Conservation (phyloP, 2,329 filamentous ascomycete genomes). For the Ceratocystis harringtonii region DNA sequence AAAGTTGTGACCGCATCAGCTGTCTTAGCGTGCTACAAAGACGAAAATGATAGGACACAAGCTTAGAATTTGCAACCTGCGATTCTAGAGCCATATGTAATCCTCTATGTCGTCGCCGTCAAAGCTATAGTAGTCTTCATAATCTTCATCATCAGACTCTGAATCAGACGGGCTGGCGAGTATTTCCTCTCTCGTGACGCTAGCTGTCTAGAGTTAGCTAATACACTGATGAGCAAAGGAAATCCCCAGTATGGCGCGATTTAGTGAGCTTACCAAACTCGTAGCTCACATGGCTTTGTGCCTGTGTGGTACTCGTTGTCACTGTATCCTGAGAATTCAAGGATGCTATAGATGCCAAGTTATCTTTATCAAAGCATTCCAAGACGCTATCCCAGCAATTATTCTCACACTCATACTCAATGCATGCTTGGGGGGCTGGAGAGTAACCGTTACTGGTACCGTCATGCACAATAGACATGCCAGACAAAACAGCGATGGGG, state of each 20-base stretch:
- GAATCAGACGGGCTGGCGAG: not conserved
- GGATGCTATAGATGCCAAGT: not conserved
- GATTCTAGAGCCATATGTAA: not conserved
- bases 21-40: no score
- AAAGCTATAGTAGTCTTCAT: not conserved
- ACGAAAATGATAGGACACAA: no score
- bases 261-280: not conserved
- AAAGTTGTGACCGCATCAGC: not conserved
- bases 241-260: not conserved
- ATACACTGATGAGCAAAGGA: not conserved
- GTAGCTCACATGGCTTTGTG: not conserved
- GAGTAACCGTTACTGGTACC: no score
- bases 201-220: not conserved
- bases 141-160: not conserved
- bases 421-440: no score
- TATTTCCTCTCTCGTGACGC: not conserved
- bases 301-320: not conserved
- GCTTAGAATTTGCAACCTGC: not conserved
- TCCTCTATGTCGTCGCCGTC: not conserved
- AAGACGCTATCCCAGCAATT: not conserved
- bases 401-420: no score
- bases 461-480: no score
- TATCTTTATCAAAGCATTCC: not conserved
- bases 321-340: not conserved
- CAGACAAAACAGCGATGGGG: no score